phyloP scores from a whole-genome alignment of 192 early-diverging fungal species.

The Dispira simplex region DNA sequence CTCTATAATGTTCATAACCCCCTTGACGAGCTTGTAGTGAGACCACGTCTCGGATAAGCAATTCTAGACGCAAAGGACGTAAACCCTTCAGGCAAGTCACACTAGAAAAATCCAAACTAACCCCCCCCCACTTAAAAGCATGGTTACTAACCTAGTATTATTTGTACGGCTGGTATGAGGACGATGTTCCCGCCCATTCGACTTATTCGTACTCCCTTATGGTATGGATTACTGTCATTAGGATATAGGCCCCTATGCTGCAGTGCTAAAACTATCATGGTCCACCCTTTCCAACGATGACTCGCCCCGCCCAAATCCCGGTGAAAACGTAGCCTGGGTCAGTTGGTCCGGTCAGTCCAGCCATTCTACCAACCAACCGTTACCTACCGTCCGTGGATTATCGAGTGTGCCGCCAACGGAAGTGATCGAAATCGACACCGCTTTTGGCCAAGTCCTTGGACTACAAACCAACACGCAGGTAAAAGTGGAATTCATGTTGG shows the following conservation, averaged over 20 bases:
- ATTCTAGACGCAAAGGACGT: neutral
- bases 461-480: conserved; percentile 42
- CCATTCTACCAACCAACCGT: conserved; percentile 13
- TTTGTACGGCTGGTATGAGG: too few species aligned
- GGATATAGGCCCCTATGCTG: neutral
- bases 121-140: too few species aligned
- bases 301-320: conserved; percentile 10
- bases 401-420: conserved; percentile 8
- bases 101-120: too few species aligned
- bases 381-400: conserved; percentile 1
- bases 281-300: conserved; percentile 10
- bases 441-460: conserved; percentile 46
- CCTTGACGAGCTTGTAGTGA: neutral
- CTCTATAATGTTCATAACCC: neutral
- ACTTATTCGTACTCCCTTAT: conserved; percentile 16
- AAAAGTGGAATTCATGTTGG: conserved; percentile 37
- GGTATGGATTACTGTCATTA: conserved; percentile 5
- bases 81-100: too few species aligned
- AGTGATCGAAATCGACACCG: conserved; percentile 53
- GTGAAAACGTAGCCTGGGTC: conserved; percentile 17
- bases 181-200: neutral
- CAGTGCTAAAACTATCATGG: conserved; percentile 15
- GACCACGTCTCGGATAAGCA: neutral
- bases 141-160: too few species aligned
- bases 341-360: conserved; percentile 17